Conservation (phyloP, 1,284 basidiomycete genomes). For the Ceratorhiza oryzae-sativae region DNA sequence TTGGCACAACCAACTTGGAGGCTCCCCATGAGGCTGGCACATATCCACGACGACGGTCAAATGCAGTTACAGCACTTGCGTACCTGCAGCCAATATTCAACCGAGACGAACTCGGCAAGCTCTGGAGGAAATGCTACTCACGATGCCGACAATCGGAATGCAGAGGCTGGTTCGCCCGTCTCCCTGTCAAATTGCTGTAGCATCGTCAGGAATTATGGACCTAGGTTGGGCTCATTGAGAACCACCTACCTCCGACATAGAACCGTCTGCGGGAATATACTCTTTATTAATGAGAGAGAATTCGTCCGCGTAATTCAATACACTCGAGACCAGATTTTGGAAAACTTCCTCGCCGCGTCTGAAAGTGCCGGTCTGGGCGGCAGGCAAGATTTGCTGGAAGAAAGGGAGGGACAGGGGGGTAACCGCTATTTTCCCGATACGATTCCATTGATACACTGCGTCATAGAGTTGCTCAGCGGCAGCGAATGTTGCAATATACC, state of each 20-base stretch:
- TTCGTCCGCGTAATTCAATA: conserved; percentile 10
- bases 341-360: neutral
- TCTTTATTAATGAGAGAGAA: conserved; percentile 27
- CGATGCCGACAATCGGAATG: conserved; percentile 19
- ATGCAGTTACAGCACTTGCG: conserved; percentile 20
- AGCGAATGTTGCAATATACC: conserved; percentile 44
- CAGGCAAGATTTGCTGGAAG: conserved; percentile 32
- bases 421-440: conserved; percentile 31
- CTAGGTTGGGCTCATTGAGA: neutral
- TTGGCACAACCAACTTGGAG: neutral
- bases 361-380: conserved; percentile 8
- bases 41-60: conserved; percentile 20
- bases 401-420: conserved; percentile 41
- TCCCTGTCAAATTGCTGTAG: conserved; percentile 18
- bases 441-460: conserved; percentile 40
- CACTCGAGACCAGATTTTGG: neutral
- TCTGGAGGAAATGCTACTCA: neutral
- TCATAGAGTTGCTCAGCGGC: conserved; percentile 44
- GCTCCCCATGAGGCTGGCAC: conserved; percentile 20
- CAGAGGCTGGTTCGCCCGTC: conserved; percentile 26
- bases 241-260: conserved; percentile 32
- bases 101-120: neutral
- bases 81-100: conserved; percentile 7
- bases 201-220: neutral
- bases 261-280: conserved; percentile 29